These are phyloP conservation scores for Boletus reticulatus DNA, from an alignment of 768 basidiomycete genomes.

Conservation along the genomic window DNA sequence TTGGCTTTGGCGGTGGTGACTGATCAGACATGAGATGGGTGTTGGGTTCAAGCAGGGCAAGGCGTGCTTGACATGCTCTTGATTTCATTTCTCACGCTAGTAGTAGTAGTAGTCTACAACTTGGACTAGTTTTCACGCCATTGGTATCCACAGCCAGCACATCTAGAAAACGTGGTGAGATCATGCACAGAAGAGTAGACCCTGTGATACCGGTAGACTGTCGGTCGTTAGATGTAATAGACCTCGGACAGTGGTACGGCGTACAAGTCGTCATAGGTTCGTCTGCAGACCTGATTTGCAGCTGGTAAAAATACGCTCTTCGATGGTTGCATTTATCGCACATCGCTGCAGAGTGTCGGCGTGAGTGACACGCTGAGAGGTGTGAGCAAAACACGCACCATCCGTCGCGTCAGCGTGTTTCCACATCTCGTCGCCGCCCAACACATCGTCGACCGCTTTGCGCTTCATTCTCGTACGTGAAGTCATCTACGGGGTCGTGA, in stretches of 20 bases:
- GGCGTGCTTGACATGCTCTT: conserved; percentile 21
- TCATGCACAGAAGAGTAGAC: background rate
- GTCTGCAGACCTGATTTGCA: conserved; percentile 93
- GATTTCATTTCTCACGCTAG: conserved; percentile 21
- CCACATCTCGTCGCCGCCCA: conserved; percentile 94
- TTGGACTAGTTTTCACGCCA: conserved; percentile 62
- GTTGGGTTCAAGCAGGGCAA: conserved; percentile 15
- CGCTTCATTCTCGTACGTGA: conserved; percentile 80
- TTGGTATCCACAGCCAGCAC: conserved; percentile 59
- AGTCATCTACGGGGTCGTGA: conserved; percentile 66
- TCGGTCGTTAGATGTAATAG: background rate
- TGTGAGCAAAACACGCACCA: conserved; percentile 41
- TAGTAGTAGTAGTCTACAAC: background rate
- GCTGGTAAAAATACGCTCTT: conserved; percentile 90
- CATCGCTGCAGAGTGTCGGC: conserved; percentile 35
- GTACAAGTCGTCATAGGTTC: conserved; percentile 74
- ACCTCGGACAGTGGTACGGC: background rate
- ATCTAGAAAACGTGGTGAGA: conserved; percentile 37
- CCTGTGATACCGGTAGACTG: conserved; percentile 59
- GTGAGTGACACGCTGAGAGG: background rate
- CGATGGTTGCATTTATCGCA: conserved; percentile 82
- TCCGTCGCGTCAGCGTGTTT: conserved; percentile 87
- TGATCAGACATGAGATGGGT: conserved; percentile 57
- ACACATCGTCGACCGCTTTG: conserved; percentile 94
- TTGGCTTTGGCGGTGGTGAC: conserved; percentile 56